These are phyloP conservation scores for Gaultheria prostrata DNA, from an alignment of 148 eudicot species.

Conservation along the genomic window DNA sequence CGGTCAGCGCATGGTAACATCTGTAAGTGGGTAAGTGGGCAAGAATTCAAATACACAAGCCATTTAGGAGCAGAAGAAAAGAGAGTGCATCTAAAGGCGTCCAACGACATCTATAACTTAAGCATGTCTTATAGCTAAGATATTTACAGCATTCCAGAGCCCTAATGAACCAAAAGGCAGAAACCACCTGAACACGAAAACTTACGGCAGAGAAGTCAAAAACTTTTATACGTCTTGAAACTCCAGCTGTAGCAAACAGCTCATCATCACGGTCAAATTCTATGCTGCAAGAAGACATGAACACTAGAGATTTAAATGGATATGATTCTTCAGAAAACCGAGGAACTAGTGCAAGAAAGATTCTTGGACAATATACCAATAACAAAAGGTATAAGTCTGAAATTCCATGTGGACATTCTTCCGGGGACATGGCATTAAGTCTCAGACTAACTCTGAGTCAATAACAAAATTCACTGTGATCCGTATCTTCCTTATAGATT, in stretches of 20 bases:
- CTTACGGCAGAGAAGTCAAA: conserved; percentile 68
- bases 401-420: background rate
- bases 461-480: background rate
- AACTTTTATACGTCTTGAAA: conserved; percentile 59
- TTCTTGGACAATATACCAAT: background rate
- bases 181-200: conserved; percentile 14
- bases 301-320: background rate
- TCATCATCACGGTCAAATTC: conserved; percentile 72
- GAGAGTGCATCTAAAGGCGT: background rate
- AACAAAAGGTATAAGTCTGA: background rate
- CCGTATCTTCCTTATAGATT: background rate
- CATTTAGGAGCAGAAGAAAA: background rate
- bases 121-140: background rate
- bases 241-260: conserved; percentile 72
- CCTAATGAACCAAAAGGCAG: background rate
- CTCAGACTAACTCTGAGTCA: background rate
- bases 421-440: background rate
- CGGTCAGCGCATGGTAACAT: background rate
- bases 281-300: conserved; percentile 43
- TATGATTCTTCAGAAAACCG: background rate
- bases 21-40: background rate
- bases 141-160: background rate
- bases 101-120: background rate
- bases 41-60: background rate
- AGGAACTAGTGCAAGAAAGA: background rate